These are phyloP conservation scores for Nasturtium officinale DNA, from an alignment of 345 rosid genomes.

Conservation along the genomic window DNA sequence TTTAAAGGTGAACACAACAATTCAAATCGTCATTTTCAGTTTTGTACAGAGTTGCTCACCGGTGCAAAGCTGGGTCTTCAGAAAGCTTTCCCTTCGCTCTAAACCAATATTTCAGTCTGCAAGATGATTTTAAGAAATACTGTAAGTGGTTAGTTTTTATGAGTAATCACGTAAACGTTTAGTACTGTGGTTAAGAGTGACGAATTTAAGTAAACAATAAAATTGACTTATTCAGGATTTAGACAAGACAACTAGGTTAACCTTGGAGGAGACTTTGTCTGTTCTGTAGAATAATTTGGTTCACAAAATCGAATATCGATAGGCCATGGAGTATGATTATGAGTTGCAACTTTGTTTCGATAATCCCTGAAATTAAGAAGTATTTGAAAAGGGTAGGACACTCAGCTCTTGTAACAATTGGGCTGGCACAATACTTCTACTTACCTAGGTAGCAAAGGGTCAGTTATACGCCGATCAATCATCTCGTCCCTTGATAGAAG, in stretches of 20 bases:
- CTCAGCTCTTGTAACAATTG: slow-evolving; percentile 17
- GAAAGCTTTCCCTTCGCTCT: slow-evolving; percentile 86
- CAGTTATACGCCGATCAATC: slow-evolving; percentile 67
- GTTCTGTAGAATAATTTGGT: slow-evolving; percentile 61
- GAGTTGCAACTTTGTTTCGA: slow-evolving; percentile 71
- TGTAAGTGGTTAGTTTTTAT: slow-evolving; percentile 1
- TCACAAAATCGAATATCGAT: slow-evolving; percentile 91
- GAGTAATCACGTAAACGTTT: neutral
- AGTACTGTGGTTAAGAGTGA: neutral
- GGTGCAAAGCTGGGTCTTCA: slow-evolving; percentile 88
- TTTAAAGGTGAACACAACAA: neutral
- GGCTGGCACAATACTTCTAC: slow-evolving; percentile 23
- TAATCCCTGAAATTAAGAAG: slow-evolving; percentile 64
- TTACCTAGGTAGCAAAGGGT: slow-evolving; percentile 85
- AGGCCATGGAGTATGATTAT: slow-evolving; percentile 64
- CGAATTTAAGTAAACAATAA: neutral
- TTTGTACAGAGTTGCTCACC: slow-evolving; percentile 50
- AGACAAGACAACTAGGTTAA: slow-evolving; percentile 35
- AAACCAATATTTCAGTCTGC: slow-evolving; percentile 88
- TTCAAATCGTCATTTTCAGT: neutral
- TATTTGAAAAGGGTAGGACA: slow-evolving; percentile 17
- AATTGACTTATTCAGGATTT: slow-evolving; percentile 4
- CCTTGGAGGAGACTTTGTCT: slow-evolving; percentile 82
- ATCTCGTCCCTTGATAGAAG: slow-evolving; percentile 75
- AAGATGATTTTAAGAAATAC: neutral